These are phyloP conservation scores for Nicotiana tomentosiformis DNA, from an alignment of 257 asterid species.

Conservation along the genomic window DNA sequence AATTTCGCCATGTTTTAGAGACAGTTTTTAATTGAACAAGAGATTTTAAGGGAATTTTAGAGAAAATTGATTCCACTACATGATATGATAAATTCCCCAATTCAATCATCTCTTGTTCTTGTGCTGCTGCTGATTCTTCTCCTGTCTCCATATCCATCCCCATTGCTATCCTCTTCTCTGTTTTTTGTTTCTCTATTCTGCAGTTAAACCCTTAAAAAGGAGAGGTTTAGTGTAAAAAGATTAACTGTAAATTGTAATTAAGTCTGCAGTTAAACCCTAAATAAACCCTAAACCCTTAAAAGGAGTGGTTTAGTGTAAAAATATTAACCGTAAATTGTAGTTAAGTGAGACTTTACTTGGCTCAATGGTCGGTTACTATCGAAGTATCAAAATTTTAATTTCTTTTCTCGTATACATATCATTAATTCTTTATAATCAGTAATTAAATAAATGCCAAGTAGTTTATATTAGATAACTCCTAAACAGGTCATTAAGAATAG, in stretches of 20 bases:
- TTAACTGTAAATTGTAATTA: neutral
- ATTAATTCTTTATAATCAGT: neutral
- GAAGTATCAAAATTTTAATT: too few relatives aligned
- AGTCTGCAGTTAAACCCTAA: neutral
- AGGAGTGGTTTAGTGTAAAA: neutral
- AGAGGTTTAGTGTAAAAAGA: neutral
- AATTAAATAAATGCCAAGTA: neutral
- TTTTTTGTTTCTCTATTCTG: neutral
- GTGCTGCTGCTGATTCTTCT: neutral
- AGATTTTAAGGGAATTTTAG: conserved; percentile 15
- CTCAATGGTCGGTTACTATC: too few relatives aligned
- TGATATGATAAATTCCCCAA: conserved; percentile 2
- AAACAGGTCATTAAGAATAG: neutral
- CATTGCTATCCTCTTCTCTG: neutral
- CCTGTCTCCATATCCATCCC: neutral
- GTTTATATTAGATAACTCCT: neutral
- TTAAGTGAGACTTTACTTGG: too few relatives aligned
- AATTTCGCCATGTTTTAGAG: conserved; percentile 15
- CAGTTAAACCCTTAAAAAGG: neutral
- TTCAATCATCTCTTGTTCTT: neutral
- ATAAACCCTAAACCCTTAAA: too few relatives aligned
- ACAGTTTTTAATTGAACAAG: conserved; percentile 12
- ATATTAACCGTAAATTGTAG: neutral
- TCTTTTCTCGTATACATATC: too few relatives aligned
- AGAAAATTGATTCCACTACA: conserved; percentile 12